A percentile compares a stretch with the other conserved stretches of the same genome.
Conservation (phyloP, 257 asterid species). For the Eustoma russellianum region DNA sequence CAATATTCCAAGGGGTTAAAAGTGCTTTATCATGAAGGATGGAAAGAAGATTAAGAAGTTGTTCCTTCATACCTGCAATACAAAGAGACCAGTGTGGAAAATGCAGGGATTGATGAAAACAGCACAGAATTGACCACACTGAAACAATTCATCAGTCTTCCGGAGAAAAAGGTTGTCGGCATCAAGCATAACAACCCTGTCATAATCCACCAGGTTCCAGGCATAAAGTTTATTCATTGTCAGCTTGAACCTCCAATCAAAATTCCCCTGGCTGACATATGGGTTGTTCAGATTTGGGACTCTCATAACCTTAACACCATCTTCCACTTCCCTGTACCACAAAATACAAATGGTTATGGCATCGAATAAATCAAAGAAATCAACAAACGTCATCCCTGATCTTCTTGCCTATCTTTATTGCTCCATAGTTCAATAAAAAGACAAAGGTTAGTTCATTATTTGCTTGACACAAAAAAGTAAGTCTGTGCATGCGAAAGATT, state of each 20-base stretch:
- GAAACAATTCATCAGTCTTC: slow-evolving; percentile 74
- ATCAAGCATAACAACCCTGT: slow-evolving; percentile 83
- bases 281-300: slow-evolving; percentile 71
- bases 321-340: slow-evolving; percentile 45
- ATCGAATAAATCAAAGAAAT: background rate
- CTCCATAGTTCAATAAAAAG: background rate
- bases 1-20: background rate
- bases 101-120: slow-evolving; percentile 93
- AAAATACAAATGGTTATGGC: background rate
- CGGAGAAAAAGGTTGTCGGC: slow-evolving; percentile 81
- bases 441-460: too few relatives aligned
- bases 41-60: too few relatives aligned
- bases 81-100: slow-evolving; percentile 93
- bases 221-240: slow-evolving; percentile 81
- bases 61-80: slow-evolving; percentile 48
- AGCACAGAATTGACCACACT: slow-evolving; percentile 85
- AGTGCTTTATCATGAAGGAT: too few relatives aligned
- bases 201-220: slow-evolving; percentile 79
- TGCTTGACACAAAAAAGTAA: too few relatives aligned
- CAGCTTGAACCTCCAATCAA: slow-evolving; percentile 62
- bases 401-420: background rate
- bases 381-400: background rate
- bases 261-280: slow-evolving; percentile 30
- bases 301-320: slow-evolving; percentile 64
- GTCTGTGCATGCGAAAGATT: too few relatives aligned